Evolutionary conservation across 176 grass and related monocot species (phyloP), one percentile per base, ranked within the genome.

Genomic region (Raddia distichophylla): DNA sequence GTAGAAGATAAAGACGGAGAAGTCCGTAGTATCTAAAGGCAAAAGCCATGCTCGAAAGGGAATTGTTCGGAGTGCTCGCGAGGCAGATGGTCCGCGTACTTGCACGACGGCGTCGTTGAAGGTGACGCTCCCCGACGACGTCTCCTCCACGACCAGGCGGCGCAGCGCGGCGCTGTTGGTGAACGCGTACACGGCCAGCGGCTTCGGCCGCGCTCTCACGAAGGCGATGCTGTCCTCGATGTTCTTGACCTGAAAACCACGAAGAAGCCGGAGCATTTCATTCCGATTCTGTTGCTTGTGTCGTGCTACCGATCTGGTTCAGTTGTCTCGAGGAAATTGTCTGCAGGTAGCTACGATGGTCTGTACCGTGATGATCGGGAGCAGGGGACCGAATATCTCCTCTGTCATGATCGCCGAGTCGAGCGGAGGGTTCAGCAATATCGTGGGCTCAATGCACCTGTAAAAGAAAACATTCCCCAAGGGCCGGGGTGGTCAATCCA

Each of bases 341-440:
- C 62, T 8, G 82, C 5, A 5, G n/a, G 61, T 7, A 12, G 3
- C 0, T 2, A 35, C 37, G 1, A 27, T 46, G 6, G 6, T 32
- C 15, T 20, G 74, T 85, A 93, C 94, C 72, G 96, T 99, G 83
- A 99, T 95, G 82, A 99, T 88, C 2, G 95, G 95, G 77, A 98
- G 92, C 37, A 98, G 78, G 6, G 92, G 95, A 5, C 95, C 95
- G 69, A 98, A 98, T 4, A 98, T 98, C 89, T 98, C 92, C 76
- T 95, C 95, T 19, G 75, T 93, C 95, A 98, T 98, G 78, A 98
- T 90, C 71, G 77, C 92, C 0, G 92, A 86, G 84, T 98, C 92
- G 15, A 98, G 65, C 50, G 95, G 95, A 15, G 95, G 95, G 85
- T 98, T 84, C 55, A 95, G 50, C 82, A 98, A 74, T 82, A 98